Base-by-base conservation (phyloP, 2,329 filamentous ascomycete species). In the Tricladium varicosporioides region DNA sequence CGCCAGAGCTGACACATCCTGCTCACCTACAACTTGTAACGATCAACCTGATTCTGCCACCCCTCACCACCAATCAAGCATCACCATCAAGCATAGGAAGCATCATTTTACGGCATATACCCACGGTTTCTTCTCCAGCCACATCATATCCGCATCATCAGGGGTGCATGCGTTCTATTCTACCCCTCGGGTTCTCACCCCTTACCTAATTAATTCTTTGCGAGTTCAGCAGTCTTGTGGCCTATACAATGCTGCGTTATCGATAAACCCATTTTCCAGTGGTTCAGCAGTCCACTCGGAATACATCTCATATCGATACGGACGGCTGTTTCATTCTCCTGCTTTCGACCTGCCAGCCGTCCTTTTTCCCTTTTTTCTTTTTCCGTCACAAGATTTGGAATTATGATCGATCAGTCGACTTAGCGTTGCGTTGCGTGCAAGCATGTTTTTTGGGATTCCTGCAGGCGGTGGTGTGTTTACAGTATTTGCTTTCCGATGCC, bases 41-140 rank as follows among this genome's bases (percentile, higher is more conserved):
- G 22, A 11, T 44, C n/a, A 13, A 18, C 16, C 22, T 27, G 22
- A 27, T 27, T 27, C 22, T 7, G 22, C 7, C 22, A 27, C 3
- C 22, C 3, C 22, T 27, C 22, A 27, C 7, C 7, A 27, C 22
- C 22, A 27, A 27, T 27, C 22, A 27, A 27, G 22, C 22, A 27
- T 50, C 31, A 19, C 33, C 9, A 50, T n/a, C 48, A 19, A 42
- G 49, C 36, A 51, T 43, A 43, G 33, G 49, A 22, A 33, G 49
- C 16, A 51, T 40, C 19, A 44, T 44, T 51, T 10, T 45, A 27
- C 22, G 14, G 49, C 49, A 36, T 13, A 51, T 51, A 51, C 36
- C 49, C 49, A 36, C 42, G 31, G 8, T 10, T 11, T 22, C 10
- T 40, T 51, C 32, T 31, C 13, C 15, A 15, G 7, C 9, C 13